Conservation (phyloP, 2,329 filamentous ascomycete species). For the Penicillium sp. region DNA sequence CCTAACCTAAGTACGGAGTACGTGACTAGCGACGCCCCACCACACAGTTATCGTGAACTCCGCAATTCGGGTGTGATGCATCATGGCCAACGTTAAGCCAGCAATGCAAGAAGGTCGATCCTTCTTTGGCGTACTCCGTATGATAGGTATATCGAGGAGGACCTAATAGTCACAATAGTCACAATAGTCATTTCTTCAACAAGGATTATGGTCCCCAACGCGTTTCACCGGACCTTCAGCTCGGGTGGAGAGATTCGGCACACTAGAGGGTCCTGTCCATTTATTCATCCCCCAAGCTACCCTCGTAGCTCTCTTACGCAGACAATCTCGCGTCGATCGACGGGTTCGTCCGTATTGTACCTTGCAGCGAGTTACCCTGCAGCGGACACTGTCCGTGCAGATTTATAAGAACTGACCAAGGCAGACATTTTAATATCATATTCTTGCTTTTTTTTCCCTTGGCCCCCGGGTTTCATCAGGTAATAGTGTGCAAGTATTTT, state of each 20-base stretch:
- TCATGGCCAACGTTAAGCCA: constrained; percentile 6
- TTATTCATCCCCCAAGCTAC: not conserved
- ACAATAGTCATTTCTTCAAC: not conserved
- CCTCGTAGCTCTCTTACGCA: not conserved
- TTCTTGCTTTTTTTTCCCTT: not conserved
- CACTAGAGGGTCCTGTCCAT: constrained; percentile 1
- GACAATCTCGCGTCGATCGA: constrained; percentile 21
- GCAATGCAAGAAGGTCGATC: not conserved
- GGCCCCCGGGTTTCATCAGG: not conserved
- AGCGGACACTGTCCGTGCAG: constrained; percentile 22
- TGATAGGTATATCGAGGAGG: constrained; percentile 1
- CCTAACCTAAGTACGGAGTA: not conserved
- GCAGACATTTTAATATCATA: not conserved
- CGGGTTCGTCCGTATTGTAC: constrained; percentile 26
- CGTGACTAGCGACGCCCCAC: not conserved
- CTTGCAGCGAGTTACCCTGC: constrained; percentile 29
- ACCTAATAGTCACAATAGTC: not conserved
- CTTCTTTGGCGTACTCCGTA: not conserved
- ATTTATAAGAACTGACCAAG: not conserved
- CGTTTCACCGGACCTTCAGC: constrained; percentile 1
- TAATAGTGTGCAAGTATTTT: not conserved
- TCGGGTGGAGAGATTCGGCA: constrained; percentile 1
- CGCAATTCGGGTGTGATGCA: constrained; percentile 9
- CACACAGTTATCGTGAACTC: constrained; percentile 6
- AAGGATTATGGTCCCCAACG: not conserved